Evolutionary conservation across 345 rosid genomes (phyloP).

Genomic region (Euphorbia lathyris): DNA sequence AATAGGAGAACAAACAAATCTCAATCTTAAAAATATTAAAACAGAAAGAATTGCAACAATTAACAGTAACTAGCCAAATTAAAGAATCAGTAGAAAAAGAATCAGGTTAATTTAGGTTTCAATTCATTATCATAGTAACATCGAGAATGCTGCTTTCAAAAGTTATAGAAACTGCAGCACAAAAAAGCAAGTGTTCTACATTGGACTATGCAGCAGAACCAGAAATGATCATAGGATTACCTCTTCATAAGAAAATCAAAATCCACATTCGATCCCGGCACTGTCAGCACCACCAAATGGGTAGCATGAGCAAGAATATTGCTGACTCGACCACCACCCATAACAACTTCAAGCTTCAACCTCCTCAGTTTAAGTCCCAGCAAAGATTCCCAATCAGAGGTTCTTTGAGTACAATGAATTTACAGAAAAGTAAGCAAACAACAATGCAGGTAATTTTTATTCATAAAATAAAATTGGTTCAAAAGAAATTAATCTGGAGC

Average conservation of each 20-base stretch:
- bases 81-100: not conserved
- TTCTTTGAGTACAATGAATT: conserved; percentile 33
- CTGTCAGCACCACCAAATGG: conserved; percentile 60
- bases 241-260: conserved; percentile 39
- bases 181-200: not conserved
- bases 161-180: not conserved
- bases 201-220: not conserved
- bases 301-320: conserved; percentile 56
- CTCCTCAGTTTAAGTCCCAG: conserved; percentile 57
- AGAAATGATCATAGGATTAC: conserved; percentile 29
- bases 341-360: conserved; percentile 60
- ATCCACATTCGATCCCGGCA: conserved; percentile 44
- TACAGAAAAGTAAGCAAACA: conserved; percentile 14
- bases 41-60: not conserved
- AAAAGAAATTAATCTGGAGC: not conserved
- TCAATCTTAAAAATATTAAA: not conserved
- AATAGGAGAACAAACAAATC: conserved; percentile 10
- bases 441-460: not conserved
- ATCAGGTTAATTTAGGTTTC: not conserved
- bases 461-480: not conserved
- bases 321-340: conserved; percentile 79
- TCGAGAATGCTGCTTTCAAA: not conserved
- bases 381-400: conserved; percentile 51
- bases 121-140: not conserved
- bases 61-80: not conserved